A percentile compares a stretch with the other conserved stretches of the same genome.
Conservation (phyloP, 176 grass and related monocot species). For the Saccharum officinarum region DNA sequence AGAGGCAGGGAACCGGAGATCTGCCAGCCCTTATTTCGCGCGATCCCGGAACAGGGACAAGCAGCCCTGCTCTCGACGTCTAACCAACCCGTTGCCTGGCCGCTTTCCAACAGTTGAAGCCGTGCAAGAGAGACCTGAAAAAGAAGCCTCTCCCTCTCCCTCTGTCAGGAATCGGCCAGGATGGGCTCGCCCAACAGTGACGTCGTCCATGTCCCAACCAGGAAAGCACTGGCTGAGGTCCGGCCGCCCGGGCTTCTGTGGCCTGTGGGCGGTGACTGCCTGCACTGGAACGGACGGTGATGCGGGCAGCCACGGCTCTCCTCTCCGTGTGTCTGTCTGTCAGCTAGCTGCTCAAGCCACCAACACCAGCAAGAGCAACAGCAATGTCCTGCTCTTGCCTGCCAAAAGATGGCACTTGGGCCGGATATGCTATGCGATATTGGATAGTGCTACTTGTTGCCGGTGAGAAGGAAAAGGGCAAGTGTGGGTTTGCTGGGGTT, state of each 20-base stretch:
- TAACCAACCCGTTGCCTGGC: slow-evolving; percentile 17
- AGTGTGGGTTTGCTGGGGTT: background rate
- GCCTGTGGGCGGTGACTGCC: background rate
- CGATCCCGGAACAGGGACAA: background rate
- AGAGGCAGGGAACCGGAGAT: background rate
- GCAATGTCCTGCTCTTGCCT: background rate
- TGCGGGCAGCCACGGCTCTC: slow-evolving; percentile 8
- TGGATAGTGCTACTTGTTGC: background rate
- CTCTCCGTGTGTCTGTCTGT: background rate
- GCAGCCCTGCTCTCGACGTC: slow-evolving; percentile 2
- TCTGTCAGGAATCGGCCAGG: background rate
- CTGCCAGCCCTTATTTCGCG: background rate
- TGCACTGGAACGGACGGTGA: slow-evolving; percentile 3
- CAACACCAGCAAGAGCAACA: background rate
- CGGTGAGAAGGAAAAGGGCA: background rate
- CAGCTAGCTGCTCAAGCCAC: too few species aligned
- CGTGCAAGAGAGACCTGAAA: background rate
- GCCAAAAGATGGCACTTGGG: slow-evolving; percentile 19
- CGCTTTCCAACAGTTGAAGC: slow-evolving; percentile 6
- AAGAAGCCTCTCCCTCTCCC: background rate
- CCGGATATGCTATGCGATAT: background rate
- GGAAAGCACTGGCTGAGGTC: background rate
- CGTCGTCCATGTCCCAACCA: background rate
- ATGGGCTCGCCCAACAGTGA: slow-evolving; percentile 19
- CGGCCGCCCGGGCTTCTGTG: too few species aligned